Percentiles rank a stretch among this genome's conserved stretches.
These are phyloP conservation scores for Monilinia fructicola DNA, from an alignment of 2,329 filamentous ascomycete genomes.

Conservation along the genomic window DNA sequence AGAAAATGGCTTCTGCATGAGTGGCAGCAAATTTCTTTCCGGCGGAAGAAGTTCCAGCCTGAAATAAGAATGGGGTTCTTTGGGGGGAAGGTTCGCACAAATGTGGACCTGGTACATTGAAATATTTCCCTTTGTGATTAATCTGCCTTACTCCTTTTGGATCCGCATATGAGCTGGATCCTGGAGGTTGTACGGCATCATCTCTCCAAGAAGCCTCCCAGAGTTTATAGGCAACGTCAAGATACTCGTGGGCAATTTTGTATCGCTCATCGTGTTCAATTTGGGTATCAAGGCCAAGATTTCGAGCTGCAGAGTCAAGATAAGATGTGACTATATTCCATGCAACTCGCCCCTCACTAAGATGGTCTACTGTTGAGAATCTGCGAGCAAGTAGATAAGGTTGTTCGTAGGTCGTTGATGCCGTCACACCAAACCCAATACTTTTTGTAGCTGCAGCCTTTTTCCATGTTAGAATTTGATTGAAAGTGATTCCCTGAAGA, in stretches of 20 bases:
- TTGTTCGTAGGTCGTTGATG: constrained; percentile 64
- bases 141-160: constrained; percentile 61
- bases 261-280: constrained; percentile 68
- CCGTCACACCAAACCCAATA: constrained; percentile 68
- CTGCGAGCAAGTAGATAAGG: constrained; percentile 34
- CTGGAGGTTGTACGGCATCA: constrained; percentile 58
- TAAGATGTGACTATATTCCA: constrained; percentile 65
- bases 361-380: constrained; percentile 36
- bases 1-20: constrained; percentile 71
- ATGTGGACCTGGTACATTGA: constrained; percentile 63
- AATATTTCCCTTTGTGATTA: constrained; percentile 64
- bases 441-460: constrained; percentile 55
- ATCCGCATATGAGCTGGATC: constrained; percentile 59
- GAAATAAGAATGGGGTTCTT: constrained; percentile 45
- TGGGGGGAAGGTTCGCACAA: constrained; percentile 52
- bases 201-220: constrained; percentile 37
- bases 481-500: too few relatives aligned
- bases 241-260: constrained; percentile 61
- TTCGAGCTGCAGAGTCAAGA: constrained; percentile 64
- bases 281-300: constrained; percentile 58
- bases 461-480: constrained; percentile 1
- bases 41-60: constrained; percentile 66
- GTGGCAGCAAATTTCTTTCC: constrained; percentile 67
- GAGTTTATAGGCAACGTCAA: constrained; percentile 41
- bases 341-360: constrained; percentile 57